phyloP scores from a whole-genome alignment of 2,329 filamentous ascomycete genomes.

The Neofusicoccum kwambonambiense region DNA sequence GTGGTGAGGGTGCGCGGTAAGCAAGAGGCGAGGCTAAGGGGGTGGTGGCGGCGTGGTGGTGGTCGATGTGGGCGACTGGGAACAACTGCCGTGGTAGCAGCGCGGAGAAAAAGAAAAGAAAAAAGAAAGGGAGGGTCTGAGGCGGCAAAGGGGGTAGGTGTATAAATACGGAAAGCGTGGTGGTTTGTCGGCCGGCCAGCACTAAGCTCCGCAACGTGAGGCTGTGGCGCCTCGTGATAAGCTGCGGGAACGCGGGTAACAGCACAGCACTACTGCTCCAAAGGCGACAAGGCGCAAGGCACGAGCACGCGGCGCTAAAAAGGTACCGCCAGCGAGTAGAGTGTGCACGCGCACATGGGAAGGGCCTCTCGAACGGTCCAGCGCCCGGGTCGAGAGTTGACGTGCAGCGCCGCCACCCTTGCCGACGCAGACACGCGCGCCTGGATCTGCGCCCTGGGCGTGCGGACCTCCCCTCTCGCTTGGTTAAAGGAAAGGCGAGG shows the following conservation, averaged over 20 bases:
- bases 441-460: background rate
- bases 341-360: too few relatives aligned
- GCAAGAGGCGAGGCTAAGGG: background rate
- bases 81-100: background rate
- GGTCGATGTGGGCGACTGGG: background rate
- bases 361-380: background rate
- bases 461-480: background rate
- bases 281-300: background rate
- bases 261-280: background rate
- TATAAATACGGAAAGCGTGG: background rate
- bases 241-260: background rate
- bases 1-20: background rate
- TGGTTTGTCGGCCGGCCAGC: too few relatives aligned
- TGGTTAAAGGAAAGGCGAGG: background rate
- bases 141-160: background rate
- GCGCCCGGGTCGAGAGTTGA: background rate
- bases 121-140: background rate
- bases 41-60: background rate
- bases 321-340: too few relatives aligned
- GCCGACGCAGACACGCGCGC: background rate
- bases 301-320: background rate
- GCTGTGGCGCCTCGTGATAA: conserved; percentile 10
- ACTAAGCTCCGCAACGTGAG: background rate
- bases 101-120: background rate
- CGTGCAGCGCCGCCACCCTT: background rate